phyloP scores from a whole-genome alignment of 495 filamentous ascomycete species.

The Astrocystis sublimbata region DNA sequence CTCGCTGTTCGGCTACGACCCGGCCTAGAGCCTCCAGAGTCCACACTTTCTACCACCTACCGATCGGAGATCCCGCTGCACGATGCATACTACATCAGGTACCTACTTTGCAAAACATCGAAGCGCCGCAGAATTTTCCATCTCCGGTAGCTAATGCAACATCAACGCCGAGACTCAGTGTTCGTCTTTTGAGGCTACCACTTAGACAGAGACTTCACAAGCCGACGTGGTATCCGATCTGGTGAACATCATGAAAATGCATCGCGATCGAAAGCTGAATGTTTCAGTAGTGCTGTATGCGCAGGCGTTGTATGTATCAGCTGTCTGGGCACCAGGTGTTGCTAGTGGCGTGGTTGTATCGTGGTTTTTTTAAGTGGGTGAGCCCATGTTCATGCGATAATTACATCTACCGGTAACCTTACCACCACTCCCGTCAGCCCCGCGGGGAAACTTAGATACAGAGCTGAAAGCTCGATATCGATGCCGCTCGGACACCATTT shows the following conservation, averaged over 20 bases:
- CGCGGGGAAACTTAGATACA: neutral
- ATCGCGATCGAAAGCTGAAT: too few relatives aligned
- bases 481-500: too few relatives aligned
- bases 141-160: neutral
- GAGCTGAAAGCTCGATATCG: neutral
- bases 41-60: too few relatives aligned
- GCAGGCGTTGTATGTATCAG: neutral
- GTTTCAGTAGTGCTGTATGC: too few relatives aligned
- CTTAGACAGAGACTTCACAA: neutral
- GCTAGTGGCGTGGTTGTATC: conserved; percentile 6
- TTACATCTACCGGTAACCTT: neutral
- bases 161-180: neutral
- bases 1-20: neutral
- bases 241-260: neutral
- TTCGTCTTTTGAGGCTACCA: neutral
- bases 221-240: neutral
- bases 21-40: neutral
- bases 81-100: neutral
- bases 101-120: neutral
- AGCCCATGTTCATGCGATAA: conserved; percentile 8
- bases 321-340: neutral
- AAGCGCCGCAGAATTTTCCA: neutral
- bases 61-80: conserved; percentile 18
- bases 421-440: conserved; percentile 8
- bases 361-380: conserved; percentile 10